Base-by-base conservation (phyloP, 2,329 filamentous ascomycete species). In the Penicillium sp. region DNA sequence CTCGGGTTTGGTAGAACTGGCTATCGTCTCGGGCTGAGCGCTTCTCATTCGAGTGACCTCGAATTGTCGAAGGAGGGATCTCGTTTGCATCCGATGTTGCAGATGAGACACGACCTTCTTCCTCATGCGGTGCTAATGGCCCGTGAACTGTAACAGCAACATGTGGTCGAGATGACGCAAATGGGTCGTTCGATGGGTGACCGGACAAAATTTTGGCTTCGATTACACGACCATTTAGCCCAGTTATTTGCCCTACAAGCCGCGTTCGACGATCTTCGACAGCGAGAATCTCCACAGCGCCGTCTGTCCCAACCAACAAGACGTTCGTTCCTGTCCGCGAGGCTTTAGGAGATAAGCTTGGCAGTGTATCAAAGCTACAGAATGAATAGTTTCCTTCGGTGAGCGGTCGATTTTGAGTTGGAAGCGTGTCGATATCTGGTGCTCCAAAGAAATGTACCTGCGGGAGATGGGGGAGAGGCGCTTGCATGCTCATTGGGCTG, bases 131-230 rank as follows among this genome's bases (percentile, higher is more conserved):
- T 36, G 86, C 61, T 19, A 86, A 81, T 0, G 90, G 90, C 0
- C 91, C 91, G 72, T 96, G 91, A 4, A 96, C 69, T 14, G 91
- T 84, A 16, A 96, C 80, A 41, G 86, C 91, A 45, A 97, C 81
- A 45, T 97, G 78, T 7, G 92, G 91, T 56, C 87, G 85, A 16
- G 83, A 74, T 13, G 79, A 76, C 8, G 79, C 75, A 32, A 80
- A 69, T 0, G 76, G 76, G 50, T 86, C 82, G 47, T 76, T 76
- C 7, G 76, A 71, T 26, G 81, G 73, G 16, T 79, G 83, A 82
- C 87, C 90, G 1, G 89, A 86, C 45, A 97, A 73, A 23, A 97
- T 84, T 72, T 93, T 96, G 51, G 92, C 92, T 60, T 88, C 83
- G 59, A 91, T 79, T 1, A 97, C 89, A 19, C 86, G 86, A 38